Conservation (phyloP, 306 rosid genomes). For the Canavalia gladiata region DNA sequence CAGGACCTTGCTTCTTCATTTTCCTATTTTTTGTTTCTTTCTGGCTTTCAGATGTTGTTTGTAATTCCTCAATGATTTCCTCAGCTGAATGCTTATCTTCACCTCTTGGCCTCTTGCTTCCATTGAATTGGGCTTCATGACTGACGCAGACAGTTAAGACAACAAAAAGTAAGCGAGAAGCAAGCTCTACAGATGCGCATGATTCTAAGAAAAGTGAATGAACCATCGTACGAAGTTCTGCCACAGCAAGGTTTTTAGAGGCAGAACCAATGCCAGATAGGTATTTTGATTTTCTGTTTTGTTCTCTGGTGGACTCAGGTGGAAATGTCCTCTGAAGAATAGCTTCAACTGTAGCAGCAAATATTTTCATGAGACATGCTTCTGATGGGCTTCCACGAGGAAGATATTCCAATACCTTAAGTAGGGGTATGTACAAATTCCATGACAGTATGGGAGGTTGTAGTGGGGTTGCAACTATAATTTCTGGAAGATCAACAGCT, state of each 20-base stretch:
- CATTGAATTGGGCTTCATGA: constrained; percentile 88
- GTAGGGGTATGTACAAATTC: constrained; percentile 96
- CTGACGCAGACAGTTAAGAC: constrained; percentile 96
- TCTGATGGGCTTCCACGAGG: constrained; percentile 99
- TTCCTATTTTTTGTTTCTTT: constrained; percentile 65
- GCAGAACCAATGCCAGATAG: constrained; percentile 77
- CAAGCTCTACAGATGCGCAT: constrained; percentile 93
- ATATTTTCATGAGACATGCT: constrained; percentile 97
- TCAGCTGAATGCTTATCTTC: constrained; percentile 65
- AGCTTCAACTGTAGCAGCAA: constrained; percentile 96
- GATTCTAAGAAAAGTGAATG: constrained; percentile 98
- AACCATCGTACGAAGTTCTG: constrained; percentile 98
- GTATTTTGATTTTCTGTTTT: constrained; percentile 79
- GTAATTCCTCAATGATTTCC: constrained; percentile 65
- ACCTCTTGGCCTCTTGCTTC: constrained; percentile 78
- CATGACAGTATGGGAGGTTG: constrained; percentile 93
- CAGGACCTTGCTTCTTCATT: constrained; percentile 85
- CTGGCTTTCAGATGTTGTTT: constrained; percentile 61
- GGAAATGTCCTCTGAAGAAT: constrained; percentile 96
- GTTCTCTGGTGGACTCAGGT: constrained; percentile 70
- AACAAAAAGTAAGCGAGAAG: constrained; percentile 93
- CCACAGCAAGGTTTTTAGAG: constrained; percentile 94
- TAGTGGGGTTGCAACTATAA: constrained; percentile 89
- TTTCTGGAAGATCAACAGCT: constrained; percentile 96
- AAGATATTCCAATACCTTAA: constrained; percentile 95